phyloP scores from a whole-genome alignment of 176 grass and related monocot genomes.

The Tuctoria greenei region DNA sequence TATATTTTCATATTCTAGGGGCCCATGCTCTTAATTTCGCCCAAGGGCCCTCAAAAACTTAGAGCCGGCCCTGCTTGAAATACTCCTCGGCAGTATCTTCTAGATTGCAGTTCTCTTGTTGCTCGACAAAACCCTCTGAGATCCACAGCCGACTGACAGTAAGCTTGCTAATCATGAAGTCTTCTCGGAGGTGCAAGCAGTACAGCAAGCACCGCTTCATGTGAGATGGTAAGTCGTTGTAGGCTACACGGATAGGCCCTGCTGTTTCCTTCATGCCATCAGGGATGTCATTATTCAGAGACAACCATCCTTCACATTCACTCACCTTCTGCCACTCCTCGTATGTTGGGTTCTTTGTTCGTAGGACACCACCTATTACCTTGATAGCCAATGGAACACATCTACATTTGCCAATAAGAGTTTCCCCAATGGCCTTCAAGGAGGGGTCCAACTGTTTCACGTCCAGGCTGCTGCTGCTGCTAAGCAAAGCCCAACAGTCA shows the following conservation, averaged over 20 bases:
- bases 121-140: neutral
- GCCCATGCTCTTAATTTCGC: too few species aligned
- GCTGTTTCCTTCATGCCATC: constrained; percentile 24
- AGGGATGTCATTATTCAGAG: neutral
- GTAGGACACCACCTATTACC: constrained; percentile 27
- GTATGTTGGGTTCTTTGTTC: constrained; percentile 16
- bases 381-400: constrained; percentile 34
- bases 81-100: constrained; percentile 34
- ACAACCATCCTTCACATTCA: constrained; percentile 21
- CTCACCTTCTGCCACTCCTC: constrained; percentile 29
- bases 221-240: constrained; percentile 28
- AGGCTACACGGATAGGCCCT: constrained; percentile 40
- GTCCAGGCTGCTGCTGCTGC: neutral
- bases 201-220: constrained; percentile 48
- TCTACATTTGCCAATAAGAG: constrained; percentile 30
- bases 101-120: neutral
- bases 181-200: constrained; percentile 42
- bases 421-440: constrained; percentile 28
- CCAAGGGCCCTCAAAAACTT: too few species aligned
- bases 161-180: neutral
- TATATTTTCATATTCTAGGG: too few species aligned
- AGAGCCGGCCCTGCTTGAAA: too few species aligned
- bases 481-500: constrained; percentile 34
- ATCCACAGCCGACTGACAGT: constrained; percentile 41
- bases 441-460: neutral